phyloP scores from a whole-genome alignment of 2,329 filamentous ascomycete genomes.

The Cadophora gregata region DNA sequence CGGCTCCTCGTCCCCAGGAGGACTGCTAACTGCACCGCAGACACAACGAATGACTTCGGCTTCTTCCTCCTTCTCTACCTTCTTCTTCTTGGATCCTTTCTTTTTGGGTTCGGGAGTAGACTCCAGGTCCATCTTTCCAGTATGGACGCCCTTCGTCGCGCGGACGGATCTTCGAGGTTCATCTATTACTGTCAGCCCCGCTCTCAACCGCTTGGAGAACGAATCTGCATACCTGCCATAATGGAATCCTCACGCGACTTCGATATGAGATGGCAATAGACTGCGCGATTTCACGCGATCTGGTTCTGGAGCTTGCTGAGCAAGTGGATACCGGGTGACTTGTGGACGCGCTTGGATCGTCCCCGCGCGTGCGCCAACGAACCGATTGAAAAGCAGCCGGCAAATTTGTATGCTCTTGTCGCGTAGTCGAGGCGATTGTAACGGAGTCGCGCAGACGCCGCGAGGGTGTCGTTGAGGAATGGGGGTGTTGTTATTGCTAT shows the following conservation, averaged over 20 bases:
- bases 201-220: neutral
- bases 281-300: slow-evolving; percentile 45
- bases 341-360: slow-evolving; percentile 22
- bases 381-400: slow-evolving; percentile 1
- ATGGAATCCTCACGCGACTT: slow-evolving; percentile 28
- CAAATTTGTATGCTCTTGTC: slow-evolving; percentile 11
- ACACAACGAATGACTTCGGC: slow-evolving; percentile 84
- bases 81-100: slow-evolving; percentile 57
- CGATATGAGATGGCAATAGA: slow-evolving; percentile 38
- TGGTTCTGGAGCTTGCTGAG: slow-evolving; percentile 43
- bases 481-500: slow-evolving; percentile 16
- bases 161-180: slow-evolving; percentile 94
- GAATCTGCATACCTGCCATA: slow-evolving; percentile 65
- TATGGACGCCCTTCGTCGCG: slow-evolving; percentile 95
- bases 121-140: slow-evolving; percentile 83
- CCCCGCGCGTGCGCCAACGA: slow-evolving; percentile 22
- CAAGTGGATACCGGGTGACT: slow-evolving; percentile 19
- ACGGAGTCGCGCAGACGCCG: neutral
- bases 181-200: slow-evolving; percentile 52
- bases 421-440: slow-evolving; percentile 17
- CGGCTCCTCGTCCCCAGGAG: slow-evolving; percentile 83
- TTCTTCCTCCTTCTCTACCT: slow-evolving; percentile 52
- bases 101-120: slow-evolving; percentile 59
- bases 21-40: slow-evolving; percentile 85
- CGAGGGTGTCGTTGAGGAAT: slow-evolving; percentile 19